Base-by-base conservation (phyloP, 2,329 filamentous ascomycete species). In the Claviceps humidiphila region DNA sequence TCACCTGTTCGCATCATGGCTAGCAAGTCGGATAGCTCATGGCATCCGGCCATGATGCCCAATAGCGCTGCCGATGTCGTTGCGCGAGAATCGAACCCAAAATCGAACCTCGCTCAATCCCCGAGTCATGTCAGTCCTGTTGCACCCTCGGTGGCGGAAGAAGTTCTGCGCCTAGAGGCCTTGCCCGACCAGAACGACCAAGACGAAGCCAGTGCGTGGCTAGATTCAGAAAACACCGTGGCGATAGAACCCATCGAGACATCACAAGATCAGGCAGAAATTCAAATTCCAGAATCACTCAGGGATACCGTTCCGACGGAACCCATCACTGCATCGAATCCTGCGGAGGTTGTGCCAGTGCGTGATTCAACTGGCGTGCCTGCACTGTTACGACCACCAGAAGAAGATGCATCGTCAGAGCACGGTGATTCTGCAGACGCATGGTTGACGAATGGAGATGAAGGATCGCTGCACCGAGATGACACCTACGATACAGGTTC, bases 31-130 rank as follows among this genome's bases (percentile, higher is more conserved):
- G 58, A 62, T 50, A 63, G 61, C 55, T 64, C 67, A 60, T 71
- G 69, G 69, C 66, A 71, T 57, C 67, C 69, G 57, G 68, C 69
- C 49, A 58, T 67, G 54, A 68, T 71, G 63, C 70, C 71, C 37
- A 64, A 65, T 53, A 58, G 55, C 52, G 41, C 41, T 34, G 49
- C 51, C 45, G 53, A 55, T 38, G 5, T 53, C 7, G 45, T 47
- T 24, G 37, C 39, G 13, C 45, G 40, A 49, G 40, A 42, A 6
- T 37, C 20, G 22, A 47, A 52, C 26, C 26, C 42, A 22, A 46
- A 14, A n/a, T 22, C 37, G 16, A 16, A 40, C 16, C 30, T 17
- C 16, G 34, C 39, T 42, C 42, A 46, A 9, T 13, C 16, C 16
- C 30, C 20, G 14, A 3, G 7, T 34, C 22, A 34, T 20, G 16